phyloP scores from a whole-genome alignment of 2,329 filamentous ascomycete genomes.

The Scedosporium apiospermum region DNA sequence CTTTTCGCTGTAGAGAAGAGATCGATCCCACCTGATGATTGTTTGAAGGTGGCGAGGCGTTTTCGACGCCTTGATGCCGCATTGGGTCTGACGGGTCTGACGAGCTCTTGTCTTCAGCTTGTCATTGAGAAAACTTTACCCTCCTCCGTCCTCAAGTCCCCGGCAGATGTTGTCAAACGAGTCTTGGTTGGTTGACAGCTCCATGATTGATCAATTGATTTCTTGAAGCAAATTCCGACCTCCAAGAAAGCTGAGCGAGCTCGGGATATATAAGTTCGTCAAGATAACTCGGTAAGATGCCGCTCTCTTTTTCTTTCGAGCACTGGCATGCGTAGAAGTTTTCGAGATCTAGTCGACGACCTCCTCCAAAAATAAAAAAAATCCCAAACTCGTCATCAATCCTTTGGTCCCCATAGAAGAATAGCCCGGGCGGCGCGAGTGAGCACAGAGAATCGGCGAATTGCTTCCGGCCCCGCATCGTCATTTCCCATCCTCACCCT shows the following conservation, averaged over 20 bases:
- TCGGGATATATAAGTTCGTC: neutral
- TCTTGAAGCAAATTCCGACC: no score
- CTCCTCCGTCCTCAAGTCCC: neutral
- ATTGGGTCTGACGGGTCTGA: neutral
- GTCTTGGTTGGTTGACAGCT: no score
- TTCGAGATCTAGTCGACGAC: neutral
- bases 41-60: no score
- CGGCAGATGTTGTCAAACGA: neutral
- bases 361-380: no score
- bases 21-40: no score
- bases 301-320: neutral
- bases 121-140: neutral
- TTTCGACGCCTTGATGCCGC: neutral
- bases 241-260: no score
- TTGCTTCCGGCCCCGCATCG: neutral
- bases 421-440: no score
- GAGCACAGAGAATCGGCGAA: neutral
- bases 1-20: no score
- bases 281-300: neutral
- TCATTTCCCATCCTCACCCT: neutral
- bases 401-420: neutral
- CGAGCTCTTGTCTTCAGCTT: slow-evolving; percentile 2
- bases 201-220: no score
- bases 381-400: neutral
- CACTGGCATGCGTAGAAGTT: neutral